phyloP scores from a whole-genome alignment of 23 red algal species.

The Cyanidium caldarium region DNA sequence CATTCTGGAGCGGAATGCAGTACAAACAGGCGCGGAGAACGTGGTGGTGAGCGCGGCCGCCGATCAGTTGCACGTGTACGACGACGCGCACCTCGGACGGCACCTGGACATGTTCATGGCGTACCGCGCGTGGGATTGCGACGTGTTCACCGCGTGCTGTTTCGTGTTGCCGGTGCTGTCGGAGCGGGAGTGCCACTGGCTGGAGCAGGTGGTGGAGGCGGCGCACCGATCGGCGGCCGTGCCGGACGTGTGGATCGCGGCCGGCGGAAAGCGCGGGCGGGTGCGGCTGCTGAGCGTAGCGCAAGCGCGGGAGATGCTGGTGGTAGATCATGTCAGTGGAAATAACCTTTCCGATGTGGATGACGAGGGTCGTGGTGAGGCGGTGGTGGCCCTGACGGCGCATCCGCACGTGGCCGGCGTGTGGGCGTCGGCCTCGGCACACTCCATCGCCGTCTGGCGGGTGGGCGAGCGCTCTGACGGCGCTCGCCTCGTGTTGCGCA shows the following conservation, averaged over 20 bases:
- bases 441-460: neutral
- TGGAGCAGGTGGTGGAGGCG: neutral
- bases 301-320: neutral
- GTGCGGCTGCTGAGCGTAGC: neutral
- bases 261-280: neutral
- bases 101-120: neutral
- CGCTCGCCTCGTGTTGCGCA: neutral
- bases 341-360: neutral
- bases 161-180: neutral
- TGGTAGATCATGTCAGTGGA: neutral
- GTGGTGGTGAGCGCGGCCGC: neutral
- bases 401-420: neutral
- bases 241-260: neutral
- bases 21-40: neutral
- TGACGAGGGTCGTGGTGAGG: neutral
- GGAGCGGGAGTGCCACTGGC: neutral
- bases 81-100: neutral
- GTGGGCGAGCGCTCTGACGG: neutral
- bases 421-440: neutral
- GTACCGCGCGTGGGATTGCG: neutral
- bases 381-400: neutral
- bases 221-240: neutral
- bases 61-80: neutral
- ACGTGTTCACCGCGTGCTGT: constrained; percentile 3
- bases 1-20: neutral